phyloP scores from a whole-genome alignment of 2,329 filamentous ascomycete genomes.

The Colletotrichum lentis region DNA sequence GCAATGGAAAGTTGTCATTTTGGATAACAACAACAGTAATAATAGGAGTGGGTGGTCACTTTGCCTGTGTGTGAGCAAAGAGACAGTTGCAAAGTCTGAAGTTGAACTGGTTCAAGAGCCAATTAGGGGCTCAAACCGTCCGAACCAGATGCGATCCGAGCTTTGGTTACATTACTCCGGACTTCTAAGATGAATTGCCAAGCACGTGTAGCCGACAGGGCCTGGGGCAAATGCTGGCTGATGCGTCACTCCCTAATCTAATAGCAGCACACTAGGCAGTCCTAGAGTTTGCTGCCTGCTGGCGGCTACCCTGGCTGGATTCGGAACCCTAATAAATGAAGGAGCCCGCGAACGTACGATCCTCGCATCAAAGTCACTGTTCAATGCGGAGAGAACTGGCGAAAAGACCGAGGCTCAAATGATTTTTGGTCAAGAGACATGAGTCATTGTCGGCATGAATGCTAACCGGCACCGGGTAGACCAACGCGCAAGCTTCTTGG shows the following conservation, averaged over 20 bases:
- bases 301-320: background rate
- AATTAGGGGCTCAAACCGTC: conserved; percentile 1
- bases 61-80: background rate
- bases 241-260: too few relatives aligned
- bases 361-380: too few relatives aligned
- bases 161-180: conserved; percentile 11
- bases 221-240: background rate
- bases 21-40: background rate
- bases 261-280: background rate
- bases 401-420: background rate
- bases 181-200: background rate
- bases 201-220: background rate
- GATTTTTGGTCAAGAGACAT: background rate
- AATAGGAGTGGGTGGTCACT: too few relatives aligned
- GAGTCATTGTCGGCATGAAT: background rate
- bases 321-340: conserved; percentile 6
- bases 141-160: conserved; percentile 11
- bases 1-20: background rate
- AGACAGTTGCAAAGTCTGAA: background rate
- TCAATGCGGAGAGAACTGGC: background rate
- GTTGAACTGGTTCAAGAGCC: conserved; percentile 6
- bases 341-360: background rate
- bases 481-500: background rate
- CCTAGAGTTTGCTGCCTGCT: conserved; percentile 1
- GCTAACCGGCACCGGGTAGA: background rate